Conservation (phyloP, 108 stramenopile species). For the Aurantiochytrium sp. region DNA sequence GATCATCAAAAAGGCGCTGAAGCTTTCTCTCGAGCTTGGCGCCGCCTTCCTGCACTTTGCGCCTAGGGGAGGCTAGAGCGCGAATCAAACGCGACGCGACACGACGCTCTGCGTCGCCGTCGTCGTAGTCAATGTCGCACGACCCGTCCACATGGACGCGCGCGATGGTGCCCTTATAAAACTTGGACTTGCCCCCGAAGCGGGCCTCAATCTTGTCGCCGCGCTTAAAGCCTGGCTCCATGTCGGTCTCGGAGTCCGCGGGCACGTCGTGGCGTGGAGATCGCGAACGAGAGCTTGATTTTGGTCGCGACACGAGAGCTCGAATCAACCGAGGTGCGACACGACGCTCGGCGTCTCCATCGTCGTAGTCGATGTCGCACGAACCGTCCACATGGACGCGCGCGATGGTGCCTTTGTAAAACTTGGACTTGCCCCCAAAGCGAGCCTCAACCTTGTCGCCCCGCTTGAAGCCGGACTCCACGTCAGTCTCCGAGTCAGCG, state of each 20-base stretch:
- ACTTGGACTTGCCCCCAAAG: neutral
- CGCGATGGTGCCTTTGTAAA: neutral
- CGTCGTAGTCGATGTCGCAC: conserved; percentile 32
- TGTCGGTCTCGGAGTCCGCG: neutral
- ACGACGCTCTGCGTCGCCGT: neutral
- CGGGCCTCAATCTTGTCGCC: neutral
- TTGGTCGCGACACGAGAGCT: neutral
- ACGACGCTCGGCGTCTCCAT: conserved; percentile 28
- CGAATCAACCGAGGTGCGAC: neutral
- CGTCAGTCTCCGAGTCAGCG: neutral
- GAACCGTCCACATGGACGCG: conserved; percentile 18
- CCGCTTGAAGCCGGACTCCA: neutral
- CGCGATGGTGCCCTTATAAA: neutral
- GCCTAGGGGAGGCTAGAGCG: neutral
- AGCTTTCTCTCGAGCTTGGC: neutral
- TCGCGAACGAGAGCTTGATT: neutral
- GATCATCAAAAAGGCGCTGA: neutral
- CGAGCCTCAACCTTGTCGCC: conserved; percentile 1
- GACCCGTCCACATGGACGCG: neutral
- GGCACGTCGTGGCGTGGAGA: neutral
- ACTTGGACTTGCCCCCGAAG: neutral
- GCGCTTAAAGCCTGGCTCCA: neutral
- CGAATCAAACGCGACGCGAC: neutral
- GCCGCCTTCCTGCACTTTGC: neutral
- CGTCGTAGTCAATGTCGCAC: neutral